phyloP scores from a whole-genome alignment of 2,329 filamentous ascomycete genomes.

The Fusarium sp. region DNA sequence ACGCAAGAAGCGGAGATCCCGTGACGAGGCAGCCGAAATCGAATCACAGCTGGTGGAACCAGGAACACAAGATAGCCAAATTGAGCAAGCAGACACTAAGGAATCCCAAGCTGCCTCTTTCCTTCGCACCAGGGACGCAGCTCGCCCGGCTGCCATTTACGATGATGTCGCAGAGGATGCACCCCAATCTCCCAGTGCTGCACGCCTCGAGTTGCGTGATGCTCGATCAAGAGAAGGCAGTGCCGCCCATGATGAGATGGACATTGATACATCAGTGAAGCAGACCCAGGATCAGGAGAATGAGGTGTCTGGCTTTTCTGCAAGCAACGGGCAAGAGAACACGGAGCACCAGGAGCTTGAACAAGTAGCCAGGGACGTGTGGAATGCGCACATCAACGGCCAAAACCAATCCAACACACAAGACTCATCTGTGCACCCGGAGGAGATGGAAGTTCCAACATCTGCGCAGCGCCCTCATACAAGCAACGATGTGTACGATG shows the following conservation, averaged over 20 bases:
- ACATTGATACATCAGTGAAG: slow-evolving; percentile 32
- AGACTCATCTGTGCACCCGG: slow-evolving; percentile 6
- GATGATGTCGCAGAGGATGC: slow-evolving; percentile 28
- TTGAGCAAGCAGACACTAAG: slow-evolving; percentile 2
- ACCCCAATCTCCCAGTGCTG: slow-evolving; percentile 42
- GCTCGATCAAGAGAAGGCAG: slow-evolving; percentile 42
- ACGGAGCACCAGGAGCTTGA: slow-evolving; percentile 39
- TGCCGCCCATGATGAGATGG: slow-evolving; percentile 36
- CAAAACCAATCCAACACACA: slow-evolving; percentile 35
- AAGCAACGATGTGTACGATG: slow-evolving; percentile 36
- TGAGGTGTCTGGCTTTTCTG: slow-evolving; percentile 9
- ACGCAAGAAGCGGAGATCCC: slow-evolving; percentile 46
- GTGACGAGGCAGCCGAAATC: slow-evolving; percentile 28
- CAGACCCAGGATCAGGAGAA: slow-evolving; percentile 2
- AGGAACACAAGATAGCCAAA: slow-evolving; percentile 29
- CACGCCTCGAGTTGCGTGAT: slow-evolving; percentile 39
- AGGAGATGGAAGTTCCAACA: slow-evolving; percentile 24
- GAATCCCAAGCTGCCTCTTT: slow-evolving; percentile 19
- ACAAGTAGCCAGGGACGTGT: slow-evolving; percentile 47
- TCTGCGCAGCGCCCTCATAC: slow-evolving; percentile 27
- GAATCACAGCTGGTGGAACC: slow-evolving; percentile 32
- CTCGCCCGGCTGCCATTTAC: slow-evolving; percentile 25
- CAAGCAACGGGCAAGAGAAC: slow-evolving; percentile 8
- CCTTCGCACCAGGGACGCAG: slow-evolving; percentile 18
- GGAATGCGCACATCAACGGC: slow-evolving; percentile 45